These are phyloP conservation scores for Cercospora zeina DNA, from an alignment of 2,329 filamentous ascomycete genomes.

Conservation along the genomic window DNA sequence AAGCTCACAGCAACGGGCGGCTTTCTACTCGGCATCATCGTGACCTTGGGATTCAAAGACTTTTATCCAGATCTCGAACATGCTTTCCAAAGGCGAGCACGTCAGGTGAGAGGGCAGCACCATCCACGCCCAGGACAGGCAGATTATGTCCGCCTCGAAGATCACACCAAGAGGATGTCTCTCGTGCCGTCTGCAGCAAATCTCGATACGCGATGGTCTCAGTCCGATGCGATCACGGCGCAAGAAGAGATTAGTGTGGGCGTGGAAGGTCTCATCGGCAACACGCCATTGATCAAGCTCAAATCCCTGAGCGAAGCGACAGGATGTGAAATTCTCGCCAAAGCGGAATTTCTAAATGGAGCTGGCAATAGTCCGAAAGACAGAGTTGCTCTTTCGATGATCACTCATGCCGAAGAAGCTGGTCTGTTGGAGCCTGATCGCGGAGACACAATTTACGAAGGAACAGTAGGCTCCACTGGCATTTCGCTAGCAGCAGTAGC, in stretches of 20 bases:
- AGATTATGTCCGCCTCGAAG: slow-evolving; percentile 37
- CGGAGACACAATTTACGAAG: slow-evolving; percentile 95
- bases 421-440: slow-evolving; percentile 75
- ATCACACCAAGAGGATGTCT: slow-evolving; percentile 33
- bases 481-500: slow-evolving; percentile 91
- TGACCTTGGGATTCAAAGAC: slow-evolving; percentile 78
- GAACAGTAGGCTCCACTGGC: slow-evolving; percentile 92
- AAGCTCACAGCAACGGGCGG: slow-evolving; percentile 41
- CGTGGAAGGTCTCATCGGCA: slow-evolving; percentile 68
- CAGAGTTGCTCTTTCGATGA: slow-evolving; percentile 87
- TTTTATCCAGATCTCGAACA: slow-evolving; percentile 72
- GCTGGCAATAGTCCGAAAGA: slow-evolving; percentile 94
- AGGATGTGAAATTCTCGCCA: slow-evolving; percentile 84
- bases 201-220: slow-evolving; percentile 20
- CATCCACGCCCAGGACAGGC: slow-evolving; percentile 34
- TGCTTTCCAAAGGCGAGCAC: slow-evolving; percentile 55
- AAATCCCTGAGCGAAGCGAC: slow-evolving; percentile 66
- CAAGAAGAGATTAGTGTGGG: slow-evolving; percentile 63
- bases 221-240: slow-evolving; percentile 2
- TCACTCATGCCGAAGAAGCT: slow-evolving; percentile 72
- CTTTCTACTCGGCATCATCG: slow-evolving; percentile 73
- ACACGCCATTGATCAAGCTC: slow-evolving; percentile 14
- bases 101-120: slow-evolving; percentile 29
- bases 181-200: slow-evolving; percentile 11
- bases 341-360: slow-evolving; percentile 94